These are phyloP conservation scores for Nicotiana attenuata DNA, from an alignment of 257 asterid species.

Conservation along the genomic window DNA sequence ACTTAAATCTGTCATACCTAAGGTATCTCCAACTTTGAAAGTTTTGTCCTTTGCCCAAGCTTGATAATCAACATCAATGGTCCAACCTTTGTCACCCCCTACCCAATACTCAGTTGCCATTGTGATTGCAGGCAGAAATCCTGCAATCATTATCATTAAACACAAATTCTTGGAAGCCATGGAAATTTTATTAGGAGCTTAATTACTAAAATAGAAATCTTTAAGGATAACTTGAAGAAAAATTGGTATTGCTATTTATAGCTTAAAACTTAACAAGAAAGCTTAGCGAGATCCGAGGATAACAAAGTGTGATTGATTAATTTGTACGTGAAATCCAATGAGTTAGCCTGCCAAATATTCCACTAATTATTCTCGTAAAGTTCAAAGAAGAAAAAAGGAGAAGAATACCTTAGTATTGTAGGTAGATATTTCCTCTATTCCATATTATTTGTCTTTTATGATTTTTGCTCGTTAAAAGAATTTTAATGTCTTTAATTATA, in stretches of 20 bases:
- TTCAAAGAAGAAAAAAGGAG: neutral
- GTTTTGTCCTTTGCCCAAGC: slow-evolving; percentile 16
- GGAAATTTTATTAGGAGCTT: too few species aligned
- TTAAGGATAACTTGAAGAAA: neutral
- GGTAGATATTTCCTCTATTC: neutral
- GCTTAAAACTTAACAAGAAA: neutral
- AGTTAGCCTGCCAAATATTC: neutral
- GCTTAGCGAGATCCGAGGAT: neutral
- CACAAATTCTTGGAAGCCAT: slow-evolving; percentile 14
- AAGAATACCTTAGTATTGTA: neutral
- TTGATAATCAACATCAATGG: slow-evolving; percentile 1
- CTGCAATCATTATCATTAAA: neutral
- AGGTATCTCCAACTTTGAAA: slow-evolving; percentile 13
- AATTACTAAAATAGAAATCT: neutral
- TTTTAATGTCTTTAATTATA: neutral
- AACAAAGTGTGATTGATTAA: neutral
- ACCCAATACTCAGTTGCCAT: slow-evolving; percentile 16
- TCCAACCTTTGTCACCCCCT: slow-evolving; percentile 16
- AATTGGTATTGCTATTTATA: neutral
- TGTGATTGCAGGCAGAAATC: slow-evolving; percentile 7
- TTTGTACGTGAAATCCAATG: slow-evolving; percentile 6
- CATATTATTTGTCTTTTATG: too few species aligned
- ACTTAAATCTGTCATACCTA: neutral
- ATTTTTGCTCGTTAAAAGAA: too few species aligned
- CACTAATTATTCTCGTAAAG: neutral